phyloP scores from a whole-genome alignment of 2,329 filamentous ascomycete species.

The Fusarium praegraminearum region DNA sequence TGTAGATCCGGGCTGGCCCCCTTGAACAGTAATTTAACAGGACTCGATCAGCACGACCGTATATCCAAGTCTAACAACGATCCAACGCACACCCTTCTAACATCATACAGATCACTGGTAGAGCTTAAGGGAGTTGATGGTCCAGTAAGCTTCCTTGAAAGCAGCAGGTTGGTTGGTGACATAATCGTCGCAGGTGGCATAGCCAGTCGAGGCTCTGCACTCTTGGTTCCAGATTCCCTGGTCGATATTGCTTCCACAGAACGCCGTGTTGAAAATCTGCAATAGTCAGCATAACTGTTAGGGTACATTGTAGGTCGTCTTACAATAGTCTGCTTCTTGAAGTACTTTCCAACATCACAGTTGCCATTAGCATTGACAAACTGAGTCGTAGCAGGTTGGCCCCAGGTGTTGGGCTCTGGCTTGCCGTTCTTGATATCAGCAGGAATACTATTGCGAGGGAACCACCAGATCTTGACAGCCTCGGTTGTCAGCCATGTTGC shows the following conservation, averaged over 20 bases:
- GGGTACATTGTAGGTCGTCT: background rate
- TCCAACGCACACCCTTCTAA: background rate
- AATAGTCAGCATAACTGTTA: background rate
- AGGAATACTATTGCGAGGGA: constrained; percentile 17
- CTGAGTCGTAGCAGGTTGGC: constrained; percentile 15
- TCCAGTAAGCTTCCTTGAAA: constrained; percentile 20
- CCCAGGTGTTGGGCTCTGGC: constrained; percentile 22
- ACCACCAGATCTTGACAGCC: constrained; percentile 29
- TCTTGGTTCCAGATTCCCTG: constrained; percentile 19
- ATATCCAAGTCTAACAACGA: background rate
- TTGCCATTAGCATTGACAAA: constrained; percentile 27
- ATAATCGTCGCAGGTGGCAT: constrained; percentile 17
- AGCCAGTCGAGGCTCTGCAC: constrained; percentile 20
- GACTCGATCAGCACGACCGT: background rate
- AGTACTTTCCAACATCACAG: constrained; percentile 30
- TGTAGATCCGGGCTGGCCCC: background rate
- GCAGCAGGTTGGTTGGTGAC: constrained; percentile 15
- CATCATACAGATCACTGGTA: constrained; percentile 3
- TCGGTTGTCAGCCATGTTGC: constrained; percentile 21
- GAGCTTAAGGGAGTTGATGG: constrained; percentile 17
- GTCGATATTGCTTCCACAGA: constrained; percentile 21
- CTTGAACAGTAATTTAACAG: background rate
- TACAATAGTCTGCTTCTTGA: constrained; percentile 30
- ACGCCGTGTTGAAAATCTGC: constrained; percentile 24
- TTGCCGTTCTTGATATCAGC: constrained; percentile 15